Evolutionary conservation across 768 basidiomycete species (phyloP).

Genomic region (Suillus tomentosus): DNA sequence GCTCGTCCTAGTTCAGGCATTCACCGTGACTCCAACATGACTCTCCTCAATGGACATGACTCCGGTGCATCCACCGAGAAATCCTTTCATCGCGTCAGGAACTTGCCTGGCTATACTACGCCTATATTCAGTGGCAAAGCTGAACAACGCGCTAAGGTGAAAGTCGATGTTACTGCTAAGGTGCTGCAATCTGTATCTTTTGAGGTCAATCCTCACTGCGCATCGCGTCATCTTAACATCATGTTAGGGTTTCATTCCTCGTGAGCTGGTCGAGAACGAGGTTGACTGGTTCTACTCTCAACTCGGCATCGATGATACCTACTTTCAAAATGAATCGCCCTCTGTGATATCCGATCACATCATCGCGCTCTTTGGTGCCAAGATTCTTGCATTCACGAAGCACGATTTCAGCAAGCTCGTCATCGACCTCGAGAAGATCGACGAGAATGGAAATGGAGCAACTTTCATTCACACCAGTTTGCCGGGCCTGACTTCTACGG

Average conservation of each 20-base stretch:
- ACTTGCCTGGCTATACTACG: constrained; percentile 86
- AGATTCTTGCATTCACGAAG: constrained; percentile 90
- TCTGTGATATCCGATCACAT: constrained; percentile 82
- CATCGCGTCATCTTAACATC: constrained; percentile 14
- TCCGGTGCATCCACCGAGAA: constrained; percentile 42
- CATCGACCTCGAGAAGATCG: constrained; percentile 94
- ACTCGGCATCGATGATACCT: constrained; percentile 89
- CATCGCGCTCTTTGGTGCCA: constrained; percentile 94
- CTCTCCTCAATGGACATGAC: constrained; percentile 18
- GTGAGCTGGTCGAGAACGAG: constrained; percentile 83
- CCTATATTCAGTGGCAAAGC: constrained; percentile 91
- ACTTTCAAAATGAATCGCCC: constrained; percentile 77
- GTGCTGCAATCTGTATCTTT: constrained; percentile 32
- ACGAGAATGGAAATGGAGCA: constrained; percentile 79
- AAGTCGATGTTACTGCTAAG: constrained; percentile 75
- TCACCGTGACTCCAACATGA: constrained; percentile 6
- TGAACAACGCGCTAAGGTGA: constrained; percentile 81
- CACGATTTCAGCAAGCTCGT: constrained; percentile 88
- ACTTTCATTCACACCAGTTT: constrained; percentile 93
- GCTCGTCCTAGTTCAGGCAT: not conserved
- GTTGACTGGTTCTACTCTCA: constrained; percentile 96
- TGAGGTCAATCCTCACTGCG: not conserved
- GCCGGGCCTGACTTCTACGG: constrained; percentile 77
- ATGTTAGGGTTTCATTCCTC: constrained; percentile 86
- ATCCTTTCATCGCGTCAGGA: constrained; percentile 65